Base-by-base conservation (phyloP, 129 eudicot species). In the Flaveria brownii region DNA sequence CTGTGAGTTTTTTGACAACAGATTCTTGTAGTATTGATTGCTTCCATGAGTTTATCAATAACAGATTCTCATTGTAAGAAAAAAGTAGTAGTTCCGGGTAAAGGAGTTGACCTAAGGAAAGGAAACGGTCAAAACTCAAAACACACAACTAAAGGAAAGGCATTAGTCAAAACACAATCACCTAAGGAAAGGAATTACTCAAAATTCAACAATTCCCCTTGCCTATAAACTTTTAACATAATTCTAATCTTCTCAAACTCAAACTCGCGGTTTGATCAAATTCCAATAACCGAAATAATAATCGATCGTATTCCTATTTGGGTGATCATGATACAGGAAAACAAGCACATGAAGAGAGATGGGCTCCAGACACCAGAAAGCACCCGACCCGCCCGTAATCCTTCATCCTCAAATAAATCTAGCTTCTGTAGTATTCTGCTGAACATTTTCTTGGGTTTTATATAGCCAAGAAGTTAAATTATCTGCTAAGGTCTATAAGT, bases 391-490 rank as follows among this genome's bases (percentile, higher is more conserved):
- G n/a, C 47, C 49, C 51, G 54, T 25, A 75, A 52, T 7, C 71
- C 62, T 62, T 46, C 71, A 28, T 47, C 36, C 33, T 26, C 63
- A 47, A 61, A 72, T 47, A 75, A 62, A 63, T 52, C 74, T 36
- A 67, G 73, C 52, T 65, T 77, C 42, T 33, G n/a, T 18, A 77
- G 74, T 33, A 67, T 77, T 67, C 52, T 77, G 10, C 12, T 52
- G 2, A 65, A 67, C 61, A 77, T 65, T 77, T n/a, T 75, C 61
- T 47, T 75, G 71, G 79, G 72, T 47, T 28, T 15, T 46, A 56
- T 75, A 61, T 74, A 74, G 59, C 71, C 28, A 62, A 43, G 74
- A 55, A 63, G 69, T 30, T 30, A 30, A 6, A 30, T 14, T 4
- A 15, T 30, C 22, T 63, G 62, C 42, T 14, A 63, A 63, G 30